These are phyloP conservation scores for Fusarium sp. DNA, from an alignment of 2,329 filamentous ascomycete genomes.

Conservation along the genomic window DNA sequence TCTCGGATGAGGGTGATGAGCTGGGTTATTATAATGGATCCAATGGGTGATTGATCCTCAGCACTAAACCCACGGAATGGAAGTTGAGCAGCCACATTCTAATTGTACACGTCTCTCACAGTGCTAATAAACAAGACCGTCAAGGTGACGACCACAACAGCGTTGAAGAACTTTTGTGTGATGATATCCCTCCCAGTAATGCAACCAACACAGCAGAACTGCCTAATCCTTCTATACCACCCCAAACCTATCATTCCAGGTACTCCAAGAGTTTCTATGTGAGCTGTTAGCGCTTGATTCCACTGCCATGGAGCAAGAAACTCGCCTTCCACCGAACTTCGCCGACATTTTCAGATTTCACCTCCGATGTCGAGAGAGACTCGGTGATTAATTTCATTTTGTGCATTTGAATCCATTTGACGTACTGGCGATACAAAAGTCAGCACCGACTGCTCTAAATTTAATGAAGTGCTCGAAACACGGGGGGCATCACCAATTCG, in stretches of 20 bases:
- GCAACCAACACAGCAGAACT: neutral
- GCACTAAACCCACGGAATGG: no score
- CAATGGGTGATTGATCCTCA: neutral
- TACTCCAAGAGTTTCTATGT: neutral
- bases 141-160: no score
- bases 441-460: neutral
- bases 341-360: neutral
- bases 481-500: neutral
- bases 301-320: neutral
- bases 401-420: neutral
- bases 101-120: no score
- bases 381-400: neutral
- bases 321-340: neutral
- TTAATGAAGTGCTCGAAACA: neutral
- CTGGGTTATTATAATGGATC: neutral
- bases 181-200: neutral
- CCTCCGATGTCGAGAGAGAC: neutral
- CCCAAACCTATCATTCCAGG: neutral
- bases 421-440: neutral
- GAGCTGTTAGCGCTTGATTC: neutral
- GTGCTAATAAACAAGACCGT: no score
- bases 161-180: neutral
- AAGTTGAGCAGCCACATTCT: no score
- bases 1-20: neutral
- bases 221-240: no score